phyloP scores from a whole-genome alignment of 495 filamentous ascomycete genomes.

The Xylaria bambusicola region DNA sequence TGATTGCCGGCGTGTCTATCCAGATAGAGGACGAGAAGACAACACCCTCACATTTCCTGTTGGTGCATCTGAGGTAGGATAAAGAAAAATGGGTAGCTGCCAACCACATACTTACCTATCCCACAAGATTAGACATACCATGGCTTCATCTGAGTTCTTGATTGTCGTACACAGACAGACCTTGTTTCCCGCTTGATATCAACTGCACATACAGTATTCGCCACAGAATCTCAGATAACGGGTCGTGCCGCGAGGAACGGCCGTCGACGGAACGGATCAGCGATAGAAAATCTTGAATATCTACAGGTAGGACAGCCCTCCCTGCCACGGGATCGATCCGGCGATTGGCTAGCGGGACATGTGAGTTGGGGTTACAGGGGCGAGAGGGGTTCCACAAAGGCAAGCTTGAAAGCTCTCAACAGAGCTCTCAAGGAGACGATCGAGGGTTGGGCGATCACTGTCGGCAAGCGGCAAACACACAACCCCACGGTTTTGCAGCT shows the following conservation, averaged over 20 bases:
- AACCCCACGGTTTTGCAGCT: slow-evolving; percentile 20
- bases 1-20: not conserved
- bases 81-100: no score
- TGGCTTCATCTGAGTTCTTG: not conserved
- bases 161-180: not conserved
- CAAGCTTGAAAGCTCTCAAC: slow-evolving; percentile 18
- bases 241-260: slow-evolving; percentile 1
- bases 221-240: not conserved
- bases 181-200: not conserved
- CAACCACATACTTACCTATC: no score
- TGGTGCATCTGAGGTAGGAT: no score
- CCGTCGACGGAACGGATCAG: not conserved
- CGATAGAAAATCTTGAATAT: slow-evolving; percentile 1
- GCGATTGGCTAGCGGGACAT: slow-evolving; percentile 17
- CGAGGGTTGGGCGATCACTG: slow-evolving; percentile 20
- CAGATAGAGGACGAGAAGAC: no score
- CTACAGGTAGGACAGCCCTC: not conserved
- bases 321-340: slow-evolving; percentile 15
- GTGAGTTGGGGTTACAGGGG: slow-evolving; percentile 15
- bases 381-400: not conserved
- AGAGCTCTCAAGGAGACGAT: no score
- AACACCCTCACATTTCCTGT: no score
- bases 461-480: slow-evolving; percentile 18
- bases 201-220: not conserved
- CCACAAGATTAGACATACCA: no score